These are phyloP conservation scores for Venturia effusa DNA, from an alignment of 2,329 filamentous ascomycete species.

Conservation along the genomic window DNA sequence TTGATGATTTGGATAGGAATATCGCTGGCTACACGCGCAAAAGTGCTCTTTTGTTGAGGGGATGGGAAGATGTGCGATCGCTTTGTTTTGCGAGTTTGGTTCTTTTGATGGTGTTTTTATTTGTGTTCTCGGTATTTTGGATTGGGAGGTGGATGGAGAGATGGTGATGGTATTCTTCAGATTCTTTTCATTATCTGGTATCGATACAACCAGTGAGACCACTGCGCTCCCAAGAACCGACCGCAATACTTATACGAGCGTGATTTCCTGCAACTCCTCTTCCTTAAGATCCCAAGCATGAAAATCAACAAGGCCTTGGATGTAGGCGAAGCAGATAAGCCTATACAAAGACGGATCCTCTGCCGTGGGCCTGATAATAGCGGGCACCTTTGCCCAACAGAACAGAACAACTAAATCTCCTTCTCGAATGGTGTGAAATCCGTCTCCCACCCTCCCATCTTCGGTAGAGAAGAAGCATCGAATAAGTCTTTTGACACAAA, in stretches of 20 bases:
- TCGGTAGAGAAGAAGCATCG: background rate
- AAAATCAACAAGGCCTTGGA: background rate
- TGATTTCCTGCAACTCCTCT: background rate
- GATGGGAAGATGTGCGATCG: too few species aligned
- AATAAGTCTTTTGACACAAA: background rate
- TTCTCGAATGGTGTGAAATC: background rate
- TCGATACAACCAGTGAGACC: background rate
- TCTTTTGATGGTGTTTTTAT: too few species aligned
- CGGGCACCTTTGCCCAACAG: background rate
- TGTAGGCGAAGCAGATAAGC: background rate
- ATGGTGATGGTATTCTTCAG: too few species aligned
- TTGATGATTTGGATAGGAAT: too few species aligned
- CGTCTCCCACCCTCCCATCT: background rate
- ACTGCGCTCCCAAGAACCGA: background rate
- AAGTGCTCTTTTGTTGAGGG: too few species aligned
- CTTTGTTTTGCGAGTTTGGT: too few species aligned
- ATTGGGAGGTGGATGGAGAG: too few species aligned
- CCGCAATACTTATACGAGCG: background rate
- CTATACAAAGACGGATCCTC: background rate
- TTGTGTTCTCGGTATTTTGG: too few species aligned
- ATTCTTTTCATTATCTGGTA: background rate
- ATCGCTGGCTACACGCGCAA: too few species aligned
- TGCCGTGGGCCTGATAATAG: background rate
- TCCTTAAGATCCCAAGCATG: background rate
- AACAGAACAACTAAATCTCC: background rate